Evolutionary conservation across 345 rosid genomes (phyloP).

Genomic region (Diplotaxis tenuifolia): DNA sequence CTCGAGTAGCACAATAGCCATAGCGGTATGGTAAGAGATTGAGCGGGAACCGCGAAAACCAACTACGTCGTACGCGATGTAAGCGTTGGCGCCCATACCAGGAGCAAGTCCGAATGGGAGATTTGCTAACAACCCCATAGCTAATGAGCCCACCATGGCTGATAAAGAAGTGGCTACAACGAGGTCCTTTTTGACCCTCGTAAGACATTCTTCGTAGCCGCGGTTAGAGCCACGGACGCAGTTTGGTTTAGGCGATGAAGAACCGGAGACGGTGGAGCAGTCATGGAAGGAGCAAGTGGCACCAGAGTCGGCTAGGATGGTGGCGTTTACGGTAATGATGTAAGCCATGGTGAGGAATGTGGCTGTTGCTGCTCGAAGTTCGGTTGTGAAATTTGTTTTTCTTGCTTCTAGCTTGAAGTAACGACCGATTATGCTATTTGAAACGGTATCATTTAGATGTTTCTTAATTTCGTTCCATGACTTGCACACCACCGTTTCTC

Average conservation of each 20-base stretch:
- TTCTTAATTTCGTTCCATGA: constrained; percentile 56
- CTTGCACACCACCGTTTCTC: constrained; percentile 20
- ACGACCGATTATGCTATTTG: constrained; percentile 54
- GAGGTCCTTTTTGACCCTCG: constrained; percentile 64
- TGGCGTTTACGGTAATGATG: constrained; percentile 83
- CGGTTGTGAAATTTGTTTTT: constrained; percentile 66
- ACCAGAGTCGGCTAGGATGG: constrained; percentile 77
- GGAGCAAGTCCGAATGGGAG: constrained; percentile 88
- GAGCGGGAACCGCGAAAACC: constrained; percentile 87
- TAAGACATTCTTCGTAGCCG: constrained; percentile 60
- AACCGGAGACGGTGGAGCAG: constrained; percentile 50
- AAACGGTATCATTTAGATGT: constrained; percentile 55
- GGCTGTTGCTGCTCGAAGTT: constrained; percentile 80
- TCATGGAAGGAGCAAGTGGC: constrained; percentile 64
- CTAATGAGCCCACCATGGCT: constrained; percentile 70
- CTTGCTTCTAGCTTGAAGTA: constrained; percentile 72
- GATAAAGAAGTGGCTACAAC: constrained; percentile 71
- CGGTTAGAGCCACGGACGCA: constrained; percentile 55
- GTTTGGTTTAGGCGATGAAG: constrained; percentile 40
- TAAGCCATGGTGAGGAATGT: constrained; percentile 98
- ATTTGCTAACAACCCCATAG: constrained; percentile 81
- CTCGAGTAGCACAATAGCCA: constrained; percentile 66
- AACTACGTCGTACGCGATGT: constrained; percentile 69
- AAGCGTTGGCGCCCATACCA: constrained; percentile 87
- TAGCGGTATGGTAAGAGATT: constrained; percentile 60